Conservation (phyloP, 1,284 basidiomycete species). For the Melanopsichium pennsylvanicum region DNA sequence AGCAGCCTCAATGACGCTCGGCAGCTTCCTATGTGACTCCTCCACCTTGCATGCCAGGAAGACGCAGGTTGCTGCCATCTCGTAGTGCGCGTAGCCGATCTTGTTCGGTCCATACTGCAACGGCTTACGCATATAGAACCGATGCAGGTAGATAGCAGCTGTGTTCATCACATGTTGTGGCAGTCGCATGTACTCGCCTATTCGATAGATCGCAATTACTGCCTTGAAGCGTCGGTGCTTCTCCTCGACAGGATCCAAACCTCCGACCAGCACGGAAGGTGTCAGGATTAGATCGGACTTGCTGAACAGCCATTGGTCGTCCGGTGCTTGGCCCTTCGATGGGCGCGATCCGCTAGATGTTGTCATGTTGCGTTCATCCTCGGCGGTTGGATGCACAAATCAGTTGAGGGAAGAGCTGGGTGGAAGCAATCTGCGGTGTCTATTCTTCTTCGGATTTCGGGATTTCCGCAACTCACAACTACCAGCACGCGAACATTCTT, state of each 20-base stretch:
- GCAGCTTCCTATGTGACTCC: constrained; percentile 84
- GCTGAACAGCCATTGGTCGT: constrained; percentile 53
- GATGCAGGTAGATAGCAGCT: constrained; percentile 87
- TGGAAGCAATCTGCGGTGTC: no score
- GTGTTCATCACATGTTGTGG: constrained; percentile 58
- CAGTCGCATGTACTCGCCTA: constrained; percentile 59
- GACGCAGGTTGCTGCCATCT: constrained; percentile 86
- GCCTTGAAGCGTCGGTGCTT: constrained; percentile 55
- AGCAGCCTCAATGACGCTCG: constrained; percentile 80
- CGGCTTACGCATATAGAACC: constrained; percentile 91
- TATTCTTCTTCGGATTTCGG: no score
- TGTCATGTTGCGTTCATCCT: constrained; percentile 32
- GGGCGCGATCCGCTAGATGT: constrained; percentile 16
- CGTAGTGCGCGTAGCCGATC: constrained; percentile 67
- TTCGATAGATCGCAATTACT: constrained; percentile 53
- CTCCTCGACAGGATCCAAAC: constrained; percentile 42
- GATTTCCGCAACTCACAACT: no score
- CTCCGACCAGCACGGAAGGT: constrained; percentile 41
- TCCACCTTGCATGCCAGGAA: constrained; percentile 92
- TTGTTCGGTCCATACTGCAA: constrained; percentile 72
- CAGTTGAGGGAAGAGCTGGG: not conserved
- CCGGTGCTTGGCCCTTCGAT: constrained; percentile 12
- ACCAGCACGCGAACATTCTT: no score
- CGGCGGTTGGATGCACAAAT: not conserved
- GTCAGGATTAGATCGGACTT: constrained; percentile 41